Evolutionary conservation across 306 rosid genomes (phyloP), one percentile per base, ranked within the genome.

Genomic region (Fragaria ananassa): DNA sequence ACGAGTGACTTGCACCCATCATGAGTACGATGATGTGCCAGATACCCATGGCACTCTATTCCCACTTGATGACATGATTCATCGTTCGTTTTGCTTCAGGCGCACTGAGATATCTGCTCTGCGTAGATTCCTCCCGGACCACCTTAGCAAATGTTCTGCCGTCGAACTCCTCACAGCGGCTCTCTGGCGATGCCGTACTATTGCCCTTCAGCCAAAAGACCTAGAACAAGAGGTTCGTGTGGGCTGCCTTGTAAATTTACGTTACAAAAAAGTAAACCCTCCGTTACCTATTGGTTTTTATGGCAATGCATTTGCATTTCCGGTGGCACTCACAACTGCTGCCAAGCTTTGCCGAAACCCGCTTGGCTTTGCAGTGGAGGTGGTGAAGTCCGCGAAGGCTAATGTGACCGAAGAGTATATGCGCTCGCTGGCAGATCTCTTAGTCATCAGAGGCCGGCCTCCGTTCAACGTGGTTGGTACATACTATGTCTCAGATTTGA

Each of bases 161-260:
- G 83, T 85, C 0, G 93, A 89, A 10, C 49, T 79, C 8, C 74
- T 89, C 49, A 85, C 84, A 0, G 93, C 93, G 0, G 79, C 76
- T 34, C 89, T 89, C 0, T 89, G 93, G 93, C 85, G 90, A 5
- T 89, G 93, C 58, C 87, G 93, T 44, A 87, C 88, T 8, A 25
- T 54, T 7, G 85, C 90, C 0, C 46, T 87, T 8, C 78, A 75
- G 14, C 66, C 39, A 1, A 69, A 74, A 0, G 86, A 89, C 8
- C 35, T 3, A 0, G 71, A 85, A 0, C 86, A 89, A 31, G 90
- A 89, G 79, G 89, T 86, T 35, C 87, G 93, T 74, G 50, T 89
- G 2, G 5, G 83, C 1, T 89, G 81, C 78, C 41, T 81, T 0
- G 86, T 85, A 1, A 81, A 79, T 2, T 79, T 87, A 0, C 86